These are phyloP conservation scores for Lactifluus piperatus DNA, from an alignment of 768 basidiomycete genomes.

Conservation along the genomic window DNA sequence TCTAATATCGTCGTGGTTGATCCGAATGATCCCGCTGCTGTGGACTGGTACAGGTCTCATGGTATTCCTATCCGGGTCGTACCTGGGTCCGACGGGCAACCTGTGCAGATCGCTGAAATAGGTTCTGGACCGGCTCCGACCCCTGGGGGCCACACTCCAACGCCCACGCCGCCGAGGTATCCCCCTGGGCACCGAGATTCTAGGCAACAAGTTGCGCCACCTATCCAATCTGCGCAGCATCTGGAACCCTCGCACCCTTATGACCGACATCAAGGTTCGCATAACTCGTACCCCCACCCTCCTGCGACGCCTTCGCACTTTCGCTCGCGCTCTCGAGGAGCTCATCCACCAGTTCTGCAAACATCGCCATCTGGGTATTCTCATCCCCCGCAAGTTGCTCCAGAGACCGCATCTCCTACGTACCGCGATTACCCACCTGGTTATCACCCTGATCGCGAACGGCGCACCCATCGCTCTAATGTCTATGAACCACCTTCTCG, in stretches of 20 bases:
- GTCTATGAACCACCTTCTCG: not conserved
- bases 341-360: constrained; percentile 16
- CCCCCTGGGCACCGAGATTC: constrained; percentile 25
- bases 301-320: constrained; percentile 1
- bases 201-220: constrained; percentile 22
- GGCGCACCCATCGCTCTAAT: constrained; percentile 8
- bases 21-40: constrained; percentile 36
- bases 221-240: constrained; percentile 22
- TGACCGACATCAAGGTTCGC: constrained; percentile 11
- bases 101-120: constrained; percentile 42
- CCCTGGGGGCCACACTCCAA: constrained; percentile 16
- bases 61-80: constrained; percentile 41
- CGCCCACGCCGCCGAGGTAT: constrained; percentile 16
- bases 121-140: constrained; percentile 22
- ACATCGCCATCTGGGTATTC: constrained; percentile 15
- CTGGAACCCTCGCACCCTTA: constrained; percentile 9
- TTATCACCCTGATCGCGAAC: constrained; percentile 13
- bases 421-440: constrained; percentile 13
- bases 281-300: constrained; percentile 6
- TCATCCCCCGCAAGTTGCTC: constrained; percentile 14
- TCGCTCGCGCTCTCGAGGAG: constrained; percentile 11
- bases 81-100: constrained; percentile 41
- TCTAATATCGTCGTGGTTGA: constrained; percentile 22
- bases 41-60: constrained; percentile 42
- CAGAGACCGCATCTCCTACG: constrained; percentile 18